A percentile compares a stretch with the other conserved stretches of the same genome.
phyloP scores from a whole-genome alignment of 805 yeast species.

The Scheffersomyces spartinae region DNA sequence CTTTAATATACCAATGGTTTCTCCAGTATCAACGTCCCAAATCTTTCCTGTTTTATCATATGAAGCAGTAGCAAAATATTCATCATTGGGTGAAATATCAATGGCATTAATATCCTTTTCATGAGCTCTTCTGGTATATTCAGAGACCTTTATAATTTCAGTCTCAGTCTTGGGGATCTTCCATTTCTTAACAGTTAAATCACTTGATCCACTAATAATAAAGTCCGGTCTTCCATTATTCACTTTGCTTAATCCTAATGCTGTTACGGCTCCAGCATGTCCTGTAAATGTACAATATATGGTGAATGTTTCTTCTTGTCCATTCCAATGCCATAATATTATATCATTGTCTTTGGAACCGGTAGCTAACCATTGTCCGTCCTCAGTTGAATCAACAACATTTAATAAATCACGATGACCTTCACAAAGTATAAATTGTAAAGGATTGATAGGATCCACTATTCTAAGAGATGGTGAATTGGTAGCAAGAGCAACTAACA shows the following conservation, averaged over 20 bases:
- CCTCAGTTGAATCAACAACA: constrained; percentile 61
- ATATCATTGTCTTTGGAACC: constrained; percentile 87
- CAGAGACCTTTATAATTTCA: constrained; percentile 46
- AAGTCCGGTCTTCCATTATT: constrained; percentile 45
- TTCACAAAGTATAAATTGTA: constrained; percentile 53
- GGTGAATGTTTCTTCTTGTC: constrained; percentile 23
- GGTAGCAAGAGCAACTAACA: constrained; percentile 74
- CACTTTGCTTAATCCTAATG: constrained; percentile 61
- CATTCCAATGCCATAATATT: constrained; percentile 65
- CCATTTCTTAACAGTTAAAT: constrained; percentile 83
- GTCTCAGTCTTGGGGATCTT: constrained; percentile 40
- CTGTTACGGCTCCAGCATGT: constrained; percentile 79
- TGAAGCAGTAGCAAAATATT: constrained; percentile 82
- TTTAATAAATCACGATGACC: constrained; percentile 85
- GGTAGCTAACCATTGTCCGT: constrained; percentile 85
- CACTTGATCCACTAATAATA: constrained; percentile 73
- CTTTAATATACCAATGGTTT: constrained; percentile 67
- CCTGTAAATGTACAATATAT: constrained; percentile 64
- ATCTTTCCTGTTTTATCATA: constrained; percentile 87
- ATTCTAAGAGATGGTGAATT: constrained; percentile 84
- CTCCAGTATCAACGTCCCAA: constrained; percentile 84
- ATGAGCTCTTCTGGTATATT: constrained; percentile 90
- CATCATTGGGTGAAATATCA: constrained; percentile 86
- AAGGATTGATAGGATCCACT: constrained; percentile 47
- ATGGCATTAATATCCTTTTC: constrained; percentile 90